These are phyloP conservation scores for Musa troglodytarum DNA, from an alignment of 176 grass and related monocot genomes.

Conservation along the genomic window DNA sequence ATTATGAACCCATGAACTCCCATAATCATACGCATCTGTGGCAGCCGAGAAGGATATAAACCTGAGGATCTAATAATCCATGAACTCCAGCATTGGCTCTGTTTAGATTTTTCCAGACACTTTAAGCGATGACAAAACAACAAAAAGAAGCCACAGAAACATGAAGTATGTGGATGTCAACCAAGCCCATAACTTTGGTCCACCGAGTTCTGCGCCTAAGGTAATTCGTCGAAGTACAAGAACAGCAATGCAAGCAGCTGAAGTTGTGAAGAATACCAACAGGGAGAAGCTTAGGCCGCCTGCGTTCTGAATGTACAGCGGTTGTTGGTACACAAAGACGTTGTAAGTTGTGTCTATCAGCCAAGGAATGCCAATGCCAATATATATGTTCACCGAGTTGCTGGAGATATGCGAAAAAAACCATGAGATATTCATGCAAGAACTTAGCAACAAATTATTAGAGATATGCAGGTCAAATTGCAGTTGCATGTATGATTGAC, in stretches of 20 bases:
- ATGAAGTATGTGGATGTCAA: slow-evolving; percentile 62
- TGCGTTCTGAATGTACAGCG: slow-evolving; percentile 70
- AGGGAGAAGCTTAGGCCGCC: slow-evolving; percentile 80
- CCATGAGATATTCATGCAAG: background rate
- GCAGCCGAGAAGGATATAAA: too few species aligned
- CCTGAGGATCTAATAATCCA: background rate
- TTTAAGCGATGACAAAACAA: slow-evolving; percentile 63
- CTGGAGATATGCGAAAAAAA: slow-evolving; percentile 21
- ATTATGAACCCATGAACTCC: too few species aligned
- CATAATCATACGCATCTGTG: too few species aligned
- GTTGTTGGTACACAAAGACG: slow-evolving; percentile 53
- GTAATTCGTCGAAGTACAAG: slow-evolving; percentile 56
- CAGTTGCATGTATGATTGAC: slow-evolving; percentile 25
- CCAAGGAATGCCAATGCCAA: slow-evolving; percentile 76
- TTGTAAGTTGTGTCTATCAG: slow-evolving; percentile 80
- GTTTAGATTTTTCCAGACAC: slow-evolving; percentile 63
- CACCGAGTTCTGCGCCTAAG: slow-evolving; percentile 73
- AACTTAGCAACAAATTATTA: background rate
- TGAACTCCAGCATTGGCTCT: background rate
- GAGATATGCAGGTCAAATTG: background rate
- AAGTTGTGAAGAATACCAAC: slow-evolving; percentile 73
- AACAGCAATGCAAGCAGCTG: slow-evolving; percentile 56
- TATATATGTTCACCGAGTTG: slow-evolving; percentile 90
- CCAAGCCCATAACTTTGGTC: slow-evolving; percentile 78
- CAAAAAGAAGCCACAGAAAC: slow-evolving; percentile 70